Conservation (phyloP, 1,139 yeast species). For the Torulaspora globosa region DNA sequence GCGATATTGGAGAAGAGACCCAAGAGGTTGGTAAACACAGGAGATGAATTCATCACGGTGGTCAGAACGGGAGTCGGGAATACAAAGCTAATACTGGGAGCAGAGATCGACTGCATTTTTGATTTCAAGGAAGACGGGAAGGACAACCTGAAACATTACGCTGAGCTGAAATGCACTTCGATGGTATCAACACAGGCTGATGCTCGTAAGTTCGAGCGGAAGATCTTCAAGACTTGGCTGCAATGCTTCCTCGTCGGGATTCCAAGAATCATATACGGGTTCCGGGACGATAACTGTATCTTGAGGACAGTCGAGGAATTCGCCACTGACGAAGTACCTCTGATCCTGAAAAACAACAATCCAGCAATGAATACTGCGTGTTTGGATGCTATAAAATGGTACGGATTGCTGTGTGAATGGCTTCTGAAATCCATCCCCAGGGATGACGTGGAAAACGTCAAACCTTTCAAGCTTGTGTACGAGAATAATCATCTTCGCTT, state of each 20-base stretch:
- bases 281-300: constrained; percentile 66
- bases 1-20: constrained; percentile 60
- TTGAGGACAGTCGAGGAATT: constrained; percentile 68
- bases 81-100: constrained; percentile 66
- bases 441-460: constrained; percentile 40
- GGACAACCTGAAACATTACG: constrained; percentile 65
- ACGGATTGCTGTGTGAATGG: constrained; percentile 84
- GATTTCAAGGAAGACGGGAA: constrained; percentile 62
- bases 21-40: constrained; percentile 57
- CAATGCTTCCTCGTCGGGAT: constrained; percentile 88
- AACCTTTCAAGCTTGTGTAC: constrained; percentile 45
- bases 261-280: constrained; percentile 75
- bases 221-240: constrained; percentile 80
- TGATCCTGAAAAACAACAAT: constrained; percentile 42
- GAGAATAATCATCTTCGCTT: constrained; percentile 43
- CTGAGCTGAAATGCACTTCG: constrained; percentile 75
- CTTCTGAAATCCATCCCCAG: constrained; percentile 52
- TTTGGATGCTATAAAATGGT: constrained; percentile 75
- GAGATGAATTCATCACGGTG: constrained; percentile 72
- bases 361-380: constrained; percentile 58
- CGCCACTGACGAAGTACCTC: constrained; percentile 74
- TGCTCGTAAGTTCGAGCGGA: constrained; percentile 56
- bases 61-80: constrained; percentile 82
- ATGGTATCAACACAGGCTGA: constrained; percentile 43
- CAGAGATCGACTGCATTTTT: constrained; percentile 87